Evolutionary conservation across 805 yeast genomes (phyloP), one percentile per base, ranked within the genome.

Genomic region (Tetrapisispora nanseiensis): DNA sequence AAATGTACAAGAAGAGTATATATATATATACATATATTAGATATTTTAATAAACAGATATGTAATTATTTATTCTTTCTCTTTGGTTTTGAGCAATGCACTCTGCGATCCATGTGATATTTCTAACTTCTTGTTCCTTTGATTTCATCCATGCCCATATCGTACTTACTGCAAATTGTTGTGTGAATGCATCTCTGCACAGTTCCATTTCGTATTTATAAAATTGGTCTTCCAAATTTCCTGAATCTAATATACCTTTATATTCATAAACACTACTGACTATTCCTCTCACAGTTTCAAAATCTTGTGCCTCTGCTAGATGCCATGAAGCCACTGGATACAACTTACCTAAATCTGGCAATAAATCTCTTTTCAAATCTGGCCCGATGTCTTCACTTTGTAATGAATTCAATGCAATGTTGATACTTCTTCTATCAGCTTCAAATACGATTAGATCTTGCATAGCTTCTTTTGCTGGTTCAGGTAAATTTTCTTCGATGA

Each of bases 91-190:
- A 26, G 97, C 96, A 68, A 92, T 92, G 71, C 99, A 92, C 69
- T 92, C 99, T 39, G 97, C 95, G 44, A 92, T 90, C 99, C 99
- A 92, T n/a, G 97, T 86, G 51, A 92, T 82, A 63, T 92, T 92
- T 66, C 98, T 77, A 46, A 94, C 78, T 65, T 92, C 99, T 67
- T 94, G 98, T 66, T 92, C 98, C 58, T 83, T 84, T 15, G 95
- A 82, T 65, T 86, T 83, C 59, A 94, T 75, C 95, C 96, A 92
- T 6, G 96, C 95, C 92, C 96, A 92, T 43, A 92, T 72, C 2
- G 95, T 82, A 30, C 87, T 75, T 54, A 83, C 75, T 15, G 96
- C 79, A 65, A 92, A 92, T 64, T 90, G 97, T 67, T 92, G 98
- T 27, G 98, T 89, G 65, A 92, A 87, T 0, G 96, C 95, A 59